Base-by-base conservation (phyloP, 2,329 filamentous ascomycete genomes). In the Fusarium humuli region DNA sequence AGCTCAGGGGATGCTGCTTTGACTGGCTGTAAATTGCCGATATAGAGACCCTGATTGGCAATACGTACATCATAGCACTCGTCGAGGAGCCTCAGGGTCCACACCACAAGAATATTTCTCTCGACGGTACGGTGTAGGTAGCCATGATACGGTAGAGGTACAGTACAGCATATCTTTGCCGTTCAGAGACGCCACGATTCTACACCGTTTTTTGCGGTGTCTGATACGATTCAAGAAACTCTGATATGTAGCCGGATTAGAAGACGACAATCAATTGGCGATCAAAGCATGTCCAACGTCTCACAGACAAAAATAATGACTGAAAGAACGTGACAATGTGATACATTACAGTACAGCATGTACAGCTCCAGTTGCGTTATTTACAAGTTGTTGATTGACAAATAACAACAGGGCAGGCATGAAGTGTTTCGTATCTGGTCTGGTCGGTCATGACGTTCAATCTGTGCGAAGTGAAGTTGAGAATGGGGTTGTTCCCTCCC, bases 21-120 rank as follows among this genome's bases (percentile, higher is more conserved):
- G 41, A 63, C 64, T 67, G 61, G 52, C 42, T 66, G 61, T 66
- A 65, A 58, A 61, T 58, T 58, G 62, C 64, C 58, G 67, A 52
- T 46, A 56, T 54, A 47, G 52, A 20, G 46, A 23, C 40, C 50
- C 48, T 73, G 68, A 73, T 73, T 74, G 72, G 72, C 45, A 48
- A 47, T 66, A 32, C 16, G 55, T 60, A 37, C 34, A 37, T 37
- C 0, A 37, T n/a, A 37, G 34, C 11, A 50, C 61, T 25, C 34
- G 34, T 32, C 52, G 54, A 46, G 54, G 73, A 75, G 73, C 72
- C 67, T 75, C 73, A 75, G 73, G 73, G 73, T 75, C 72, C 73
- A 75, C 72, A 67, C 62, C 60, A 56, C 25, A 50, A 59, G 40
- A 41, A 18, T 18, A 40, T 23, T 59, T 22, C 53, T 34, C 34